A percentile compares a stretch with the other conserved stretches of the same genome.
Conservation (phyloP, 108 stramenopile species). For the Cylindrotheca closterium region DNA sequence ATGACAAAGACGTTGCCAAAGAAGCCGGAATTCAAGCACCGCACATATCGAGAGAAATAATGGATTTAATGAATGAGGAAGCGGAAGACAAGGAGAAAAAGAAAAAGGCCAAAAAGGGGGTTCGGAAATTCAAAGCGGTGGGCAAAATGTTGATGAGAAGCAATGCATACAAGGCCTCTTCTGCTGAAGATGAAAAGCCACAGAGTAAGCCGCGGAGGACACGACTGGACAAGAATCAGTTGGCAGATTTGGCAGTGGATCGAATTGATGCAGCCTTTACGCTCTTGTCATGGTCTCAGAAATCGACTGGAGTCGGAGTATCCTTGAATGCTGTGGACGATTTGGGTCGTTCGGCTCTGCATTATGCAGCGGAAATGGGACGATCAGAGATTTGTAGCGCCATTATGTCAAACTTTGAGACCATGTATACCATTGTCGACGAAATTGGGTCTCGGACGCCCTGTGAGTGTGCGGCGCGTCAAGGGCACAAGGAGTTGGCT, state of each 20-base stretch:
- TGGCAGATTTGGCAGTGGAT: constrained; percentile 8
- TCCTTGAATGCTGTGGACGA: constrained; percentile 53
- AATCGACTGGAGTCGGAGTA: constrained; percentile 33
- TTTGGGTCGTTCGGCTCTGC: constrained; percentile 43
- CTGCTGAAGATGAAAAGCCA: not conserved
- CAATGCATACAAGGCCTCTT: not conserved
- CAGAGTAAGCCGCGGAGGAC: not conserved
- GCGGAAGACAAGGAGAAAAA: not conserved
- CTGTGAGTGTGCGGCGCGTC: constrained; percentile 40
- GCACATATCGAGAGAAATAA: not conserved
- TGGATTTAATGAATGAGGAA: constrained; percentile 11
- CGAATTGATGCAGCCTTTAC: constrained; percentile 36
- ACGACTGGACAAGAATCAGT: not conserved
- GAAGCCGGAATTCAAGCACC: constrained; percentile 7
- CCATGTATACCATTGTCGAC: constrained; percentile 56
- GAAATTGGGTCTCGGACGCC: constrained; percentile 38
- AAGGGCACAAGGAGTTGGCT: constrained; percentile 34
- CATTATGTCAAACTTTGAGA: constrained; percentile 38
- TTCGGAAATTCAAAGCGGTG: constrained; percentile 11
- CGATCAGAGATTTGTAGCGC: constrained; percentile 43
- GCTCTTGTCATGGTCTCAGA: constrained; percentile 40
- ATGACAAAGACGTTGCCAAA: not conserved
- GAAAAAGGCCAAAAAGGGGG: not conserved
- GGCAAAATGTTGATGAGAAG: not conserved
- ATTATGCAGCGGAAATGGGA: constrained; percentile 57